These are phyloP conservation scores for Rhododendron williamsianum DNA, from an alignment of 148 eudicot genomes.

Conservation along the genomic window DNA sequence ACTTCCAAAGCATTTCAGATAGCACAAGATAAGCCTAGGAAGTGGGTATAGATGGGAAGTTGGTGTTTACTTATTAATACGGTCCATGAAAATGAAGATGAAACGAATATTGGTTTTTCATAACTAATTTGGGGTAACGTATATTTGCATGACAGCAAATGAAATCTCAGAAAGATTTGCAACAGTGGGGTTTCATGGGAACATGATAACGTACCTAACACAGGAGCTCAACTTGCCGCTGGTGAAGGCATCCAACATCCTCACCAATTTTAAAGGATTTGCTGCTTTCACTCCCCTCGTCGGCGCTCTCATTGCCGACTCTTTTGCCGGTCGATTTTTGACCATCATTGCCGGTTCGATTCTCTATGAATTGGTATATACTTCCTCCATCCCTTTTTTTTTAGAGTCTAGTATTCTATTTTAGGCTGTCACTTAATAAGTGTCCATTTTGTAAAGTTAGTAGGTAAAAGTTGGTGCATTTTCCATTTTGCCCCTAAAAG, in stretches of 20 bases:
- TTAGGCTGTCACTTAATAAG: too few relatives aligned
- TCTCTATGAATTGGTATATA: conserved; percentile 53
- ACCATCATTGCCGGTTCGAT: conserved; percentile 56
- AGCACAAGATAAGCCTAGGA: too few relatives aligned
- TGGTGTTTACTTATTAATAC: too few relatives aligned
- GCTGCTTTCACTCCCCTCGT: conserved; percentile 65
- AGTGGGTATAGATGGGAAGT: too few relatives aligned
- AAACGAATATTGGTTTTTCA: background rate
- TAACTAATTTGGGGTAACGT: background rate
- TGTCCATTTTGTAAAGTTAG: too few relatives aligned
- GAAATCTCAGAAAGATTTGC: conserved; percentile 79
- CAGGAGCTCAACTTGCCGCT: conserved; percentile 64
- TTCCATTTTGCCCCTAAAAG: too few relatives aligned
- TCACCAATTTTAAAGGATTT: conserved; percentile 65
- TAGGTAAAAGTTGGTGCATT: too few relatives aligned
- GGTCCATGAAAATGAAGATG: background rate
- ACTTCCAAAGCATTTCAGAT: background rate
- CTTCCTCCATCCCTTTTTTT: too few relatives aligned
- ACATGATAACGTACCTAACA: conserved; percentile 76
- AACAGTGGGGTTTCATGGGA: conserved; percentile 55
- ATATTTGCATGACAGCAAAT: conserved; percentile 55
- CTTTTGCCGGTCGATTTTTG: conserved; percentile 70
- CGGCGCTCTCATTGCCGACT: conserved; percentile 76
- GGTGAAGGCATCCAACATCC: conserved; percentile 67
- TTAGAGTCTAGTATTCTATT: too few relatives aligned